phyloP scores from a whole-genome alignment of 805 yeast species.

The Nematodospora valgi region DNA sequence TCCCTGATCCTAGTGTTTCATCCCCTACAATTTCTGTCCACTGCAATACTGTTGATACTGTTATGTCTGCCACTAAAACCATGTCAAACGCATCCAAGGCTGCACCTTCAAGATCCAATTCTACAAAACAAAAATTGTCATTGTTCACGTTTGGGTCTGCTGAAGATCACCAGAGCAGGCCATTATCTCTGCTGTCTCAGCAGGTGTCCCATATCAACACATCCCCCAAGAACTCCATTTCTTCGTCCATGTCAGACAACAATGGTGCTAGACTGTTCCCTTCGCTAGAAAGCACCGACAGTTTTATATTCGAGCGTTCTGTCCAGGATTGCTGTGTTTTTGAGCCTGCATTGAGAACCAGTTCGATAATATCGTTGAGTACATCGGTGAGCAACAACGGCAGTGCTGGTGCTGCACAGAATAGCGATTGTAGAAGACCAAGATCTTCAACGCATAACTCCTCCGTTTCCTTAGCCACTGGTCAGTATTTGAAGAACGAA shows the following conservation, averaged over 20 bases:
- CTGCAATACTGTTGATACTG: too few relatives aligned
- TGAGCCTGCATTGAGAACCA: constrained; percentile 10
- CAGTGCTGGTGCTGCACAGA: constrained; percentile 5
- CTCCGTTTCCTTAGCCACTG: constrained; percentile 21
- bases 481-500: constrained; percentile 40
- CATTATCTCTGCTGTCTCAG: not conserved
- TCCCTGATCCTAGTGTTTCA: too few relatives aligned
- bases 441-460: constrained; percentile 21
- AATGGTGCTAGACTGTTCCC: too few relatives aligned
- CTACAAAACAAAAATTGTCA: constrained; percentile 17
- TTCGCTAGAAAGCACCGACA: too few relatives aligned
- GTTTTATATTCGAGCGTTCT: constrained; percentile 39
- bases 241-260: too few relatives aligned
- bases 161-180: constrained; percentile 6
- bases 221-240: not conserved
- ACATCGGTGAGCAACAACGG: not conserved
- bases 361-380: constrained; percentile 8
- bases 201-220: not conserved
- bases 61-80: constrained; percentile 6
- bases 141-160: constrained; percentile 16
- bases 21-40: too few relatives aligned
- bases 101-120: constrained; percentile 7
- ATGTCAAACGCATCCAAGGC: not conserved
- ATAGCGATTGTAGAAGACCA: constrained; percentile 12
- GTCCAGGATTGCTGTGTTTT: constrained; percentile 31